Conservation (phyloP, 2,329 filamentous ascomycete genomes). For the Lachnellula arida region DNA sequence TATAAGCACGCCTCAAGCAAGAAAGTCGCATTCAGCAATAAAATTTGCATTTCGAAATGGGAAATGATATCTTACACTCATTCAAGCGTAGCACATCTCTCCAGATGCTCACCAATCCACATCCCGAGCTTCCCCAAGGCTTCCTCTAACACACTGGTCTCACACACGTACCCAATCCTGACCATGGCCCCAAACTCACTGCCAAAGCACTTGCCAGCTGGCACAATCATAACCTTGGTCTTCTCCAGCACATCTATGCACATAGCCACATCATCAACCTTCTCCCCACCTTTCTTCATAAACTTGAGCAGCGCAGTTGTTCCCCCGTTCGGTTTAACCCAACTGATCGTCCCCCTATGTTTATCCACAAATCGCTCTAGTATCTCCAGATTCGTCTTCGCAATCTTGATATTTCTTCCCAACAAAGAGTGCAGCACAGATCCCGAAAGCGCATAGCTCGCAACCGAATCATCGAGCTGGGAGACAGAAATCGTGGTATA, state of each 20-base stretch:
- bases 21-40: too few relatives aligned
- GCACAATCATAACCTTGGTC: constrained; percentile 69
- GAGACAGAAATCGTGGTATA: constrained; percentile 86
- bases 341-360: constrained; percentile 59
- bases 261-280: constrained; percentile 65
- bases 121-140: constrained; percentile 46
- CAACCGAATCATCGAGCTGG: constrained; percentile 75
- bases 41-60: too few relatives aligned
- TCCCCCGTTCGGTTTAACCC: constrained; percentile 71
- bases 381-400: constrained; percentile 60
- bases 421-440: constrained; percentile 60
- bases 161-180: constrained; percentile 69
- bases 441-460: constrained; percentile 65
- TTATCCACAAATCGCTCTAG: constrained; percentile 64
- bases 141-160: constrained; percentile 63
- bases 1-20: too few relatives aligned
- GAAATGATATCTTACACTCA: background rate
- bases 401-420: constrained; percentile 59
- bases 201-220: constrained; percentile 71
- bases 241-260: constrained; percentile 63
- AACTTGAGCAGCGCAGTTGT: constrained; percentile 78
- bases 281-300: constrained; percentile 49
- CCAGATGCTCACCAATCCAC: constrained; percentile 25
- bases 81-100: background rate
- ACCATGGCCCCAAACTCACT: constrained; percentile 70